Conservation (phyloP, 225 moss, liverwort and hornwort species). For the Neckera pumila region DNA sequence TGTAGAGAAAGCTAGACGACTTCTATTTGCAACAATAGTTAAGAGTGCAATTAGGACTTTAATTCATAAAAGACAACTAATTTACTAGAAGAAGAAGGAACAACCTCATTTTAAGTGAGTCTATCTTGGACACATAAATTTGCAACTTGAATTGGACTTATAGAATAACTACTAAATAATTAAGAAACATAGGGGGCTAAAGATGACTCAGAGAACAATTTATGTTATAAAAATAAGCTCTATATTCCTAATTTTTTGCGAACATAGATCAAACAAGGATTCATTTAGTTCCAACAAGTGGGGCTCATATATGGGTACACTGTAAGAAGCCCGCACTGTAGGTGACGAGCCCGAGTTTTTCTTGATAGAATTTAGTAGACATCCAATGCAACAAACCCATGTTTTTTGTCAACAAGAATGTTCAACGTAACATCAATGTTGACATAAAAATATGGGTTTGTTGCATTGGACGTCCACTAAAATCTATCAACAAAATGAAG, state of each 20-base stretch:
- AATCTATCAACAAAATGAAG: no score
- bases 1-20: not conserved
- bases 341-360: no score
- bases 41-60: no score
- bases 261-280: not conserved
- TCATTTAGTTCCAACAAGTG: not conserved
- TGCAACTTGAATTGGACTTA: not conserved
- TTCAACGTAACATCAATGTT: no score
- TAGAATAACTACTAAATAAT: not conserved
- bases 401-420: no score
- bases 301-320: not conserved
- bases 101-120: not conserved
- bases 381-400: no score
- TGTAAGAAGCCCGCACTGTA: no score
- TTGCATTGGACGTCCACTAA: no score
- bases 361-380: no score
- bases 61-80: not conserved
- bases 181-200: not conserved
- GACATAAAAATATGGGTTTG: no score
- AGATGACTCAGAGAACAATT: not conserved
- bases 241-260: not conserved
- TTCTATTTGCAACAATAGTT: not conserved
- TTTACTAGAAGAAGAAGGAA: not conserved
- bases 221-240: not conserved
- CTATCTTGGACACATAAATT: not conserved